phyloP scores from a whole-genome alignment of 495 filamentous ascomycete species.

The Geopyxis carbonaria region DNA sequence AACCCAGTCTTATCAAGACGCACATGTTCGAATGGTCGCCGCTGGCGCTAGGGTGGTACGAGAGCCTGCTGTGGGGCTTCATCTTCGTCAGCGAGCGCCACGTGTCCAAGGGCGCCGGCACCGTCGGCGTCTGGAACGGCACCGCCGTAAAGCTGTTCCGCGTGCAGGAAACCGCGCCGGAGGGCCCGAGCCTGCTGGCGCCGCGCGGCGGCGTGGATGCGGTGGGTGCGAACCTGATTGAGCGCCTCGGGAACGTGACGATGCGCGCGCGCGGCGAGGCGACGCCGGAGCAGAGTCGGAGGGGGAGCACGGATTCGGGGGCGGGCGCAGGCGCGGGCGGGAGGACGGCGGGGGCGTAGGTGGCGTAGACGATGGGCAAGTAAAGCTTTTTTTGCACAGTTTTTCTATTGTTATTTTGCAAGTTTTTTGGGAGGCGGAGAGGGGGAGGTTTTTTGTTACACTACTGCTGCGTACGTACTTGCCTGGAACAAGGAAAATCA shows the following conservation, averaged over 20 bases:
- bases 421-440: too few species aligned
- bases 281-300: not conserved
- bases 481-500: too few species aligned
- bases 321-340: not conserved
- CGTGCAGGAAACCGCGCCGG: constrained; percentile 66
- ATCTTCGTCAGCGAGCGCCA: constrained; percentile 83
- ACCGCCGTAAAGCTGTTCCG: constrained; percentile 75
- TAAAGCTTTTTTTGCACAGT: too few species aligned
- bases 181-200: constrained; percentile 62
- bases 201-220: constrained; percentile 90
- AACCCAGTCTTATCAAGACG: constrained; percentile 55
- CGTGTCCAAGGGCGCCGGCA: constrained; percentile 67
- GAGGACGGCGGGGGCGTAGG: not conserved
- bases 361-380: not conserved
- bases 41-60: constrained; percentile 87
- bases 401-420: too few species aligned
- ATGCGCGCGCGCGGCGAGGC: not conserved
- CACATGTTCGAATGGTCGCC: constrained; percentile 95
- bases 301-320: constrained; percentile 1
- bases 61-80: constrained; percentile 88
- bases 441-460: too few species aligned
- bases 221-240: constrained; percentile 80
- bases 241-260: constrained; percentile 37
- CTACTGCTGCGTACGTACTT: too few species aligned
- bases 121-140: constrained; percentile 89